phyloP scores from a whole-genome alignment of 805 yeast species.

The Sugiyamaella boreocaroliniensis region DNA sequence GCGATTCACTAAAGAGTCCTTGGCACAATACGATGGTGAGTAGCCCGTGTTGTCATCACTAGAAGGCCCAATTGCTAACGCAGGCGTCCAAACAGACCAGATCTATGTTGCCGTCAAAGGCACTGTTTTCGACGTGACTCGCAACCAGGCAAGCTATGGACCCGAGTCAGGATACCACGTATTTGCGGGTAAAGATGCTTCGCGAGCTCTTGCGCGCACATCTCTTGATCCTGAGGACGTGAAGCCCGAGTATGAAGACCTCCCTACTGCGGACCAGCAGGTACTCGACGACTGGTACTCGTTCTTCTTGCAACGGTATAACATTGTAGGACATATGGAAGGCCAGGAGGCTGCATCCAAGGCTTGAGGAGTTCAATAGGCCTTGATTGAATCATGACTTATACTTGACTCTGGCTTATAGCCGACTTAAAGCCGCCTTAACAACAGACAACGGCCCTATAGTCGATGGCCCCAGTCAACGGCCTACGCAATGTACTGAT shows the following conservation, averaged over 20 bases:
- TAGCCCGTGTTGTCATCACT: not conserved
- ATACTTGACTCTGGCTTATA: no score
- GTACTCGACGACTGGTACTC: constrained; percentile 70
- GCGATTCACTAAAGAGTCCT: constrained; percentile 37
- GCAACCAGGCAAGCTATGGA: constrained; percentile 63
- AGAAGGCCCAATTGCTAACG: not conserved
- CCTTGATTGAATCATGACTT: not conserved
- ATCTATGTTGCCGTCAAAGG: constrained; percentile 75
- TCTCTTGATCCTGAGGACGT: constrained; percentile 51
- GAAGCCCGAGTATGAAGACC: constrained; percentile 31
- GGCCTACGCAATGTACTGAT: no score
- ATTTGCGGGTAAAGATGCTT: constrained; percentile 71
- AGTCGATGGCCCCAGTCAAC: no score
- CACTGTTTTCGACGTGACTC: constrained; percentile 68
- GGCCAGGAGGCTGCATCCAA: not conserved
- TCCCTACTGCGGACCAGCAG: constrained; percentile 52
- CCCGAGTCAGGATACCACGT: constrained; percentile 67
- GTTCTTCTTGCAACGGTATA: constrained; percentile 51
- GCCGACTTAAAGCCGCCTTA: no score
- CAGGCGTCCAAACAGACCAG: constrained; percentile 37
- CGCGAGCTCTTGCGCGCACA: constrained; percentile 68
- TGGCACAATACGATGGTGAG: constrained; percentile 43
- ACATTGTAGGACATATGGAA: constrained; percentile 35
- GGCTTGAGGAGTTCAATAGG: not conserved
- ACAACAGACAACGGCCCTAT: no score